A percentile compares a stretch with the other conserved stretches of the same genome.
Conservation (phyloP, 2,329 filamentous ascomycete genomes). For the Diaporthe vaccinii region DNA sequence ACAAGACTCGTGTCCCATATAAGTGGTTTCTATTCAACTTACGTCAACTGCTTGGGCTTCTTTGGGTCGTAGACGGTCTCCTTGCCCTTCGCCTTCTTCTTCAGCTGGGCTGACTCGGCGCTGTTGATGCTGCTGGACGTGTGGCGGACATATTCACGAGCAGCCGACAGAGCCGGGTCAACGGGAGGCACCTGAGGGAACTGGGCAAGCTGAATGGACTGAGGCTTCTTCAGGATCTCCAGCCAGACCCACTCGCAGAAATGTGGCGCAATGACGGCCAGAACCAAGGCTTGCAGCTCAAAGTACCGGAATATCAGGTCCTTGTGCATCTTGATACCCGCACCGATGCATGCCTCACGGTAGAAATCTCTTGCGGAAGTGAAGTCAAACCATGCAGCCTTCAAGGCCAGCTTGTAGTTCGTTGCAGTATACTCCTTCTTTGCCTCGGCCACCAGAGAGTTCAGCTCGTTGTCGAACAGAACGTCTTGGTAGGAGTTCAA, state of each 20-base stretch:
- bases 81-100: slow-evolving; percentile 96
- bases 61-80: slow-evolving; percentile 86
- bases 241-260: slow-evolving; percentile 96
- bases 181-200: slow-evolving; percentile 79
- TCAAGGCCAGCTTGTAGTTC: slow-evolving; percentile 88
- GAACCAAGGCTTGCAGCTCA: slow-evolving; percentile 85
- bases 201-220: slow-evolving; percentile 82
- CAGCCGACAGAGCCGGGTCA: slow-evolving; percentile 78
- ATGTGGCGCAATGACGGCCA: slow-evolving; percentile 90
- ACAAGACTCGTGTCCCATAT: not conserved
- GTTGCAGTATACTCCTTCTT: slow-evolving; percentile 83
- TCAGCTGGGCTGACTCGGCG: slow-evolving; percentile 84
- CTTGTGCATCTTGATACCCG: slow-evolving; percentile 87
- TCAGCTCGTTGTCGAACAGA: slow-evolving; percentile 94
- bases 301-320: slow-evolving; percentile 85
- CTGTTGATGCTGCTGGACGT: slow-evolving; percentile 87
- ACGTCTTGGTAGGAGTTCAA: slow-evolving; percentile 86
- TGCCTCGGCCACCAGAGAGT: slow-evolving; percentile 83
- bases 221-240: slow-evolving; percentile 84
- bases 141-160: slow-evolving; percentile 74
- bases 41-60: slow-evolving; percentile 88
- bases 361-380: slow-evolving; percentile 90
- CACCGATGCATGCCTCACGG: slow-evolving; percentile 83
- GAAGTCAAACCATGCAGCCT: slow-evolving; percentile 91
- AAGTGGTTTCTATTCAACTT: not conserved